phyloP scores from a whole-genome alignment of 257 asterid genomes.

The Orobanche coerulescens region DNA sequence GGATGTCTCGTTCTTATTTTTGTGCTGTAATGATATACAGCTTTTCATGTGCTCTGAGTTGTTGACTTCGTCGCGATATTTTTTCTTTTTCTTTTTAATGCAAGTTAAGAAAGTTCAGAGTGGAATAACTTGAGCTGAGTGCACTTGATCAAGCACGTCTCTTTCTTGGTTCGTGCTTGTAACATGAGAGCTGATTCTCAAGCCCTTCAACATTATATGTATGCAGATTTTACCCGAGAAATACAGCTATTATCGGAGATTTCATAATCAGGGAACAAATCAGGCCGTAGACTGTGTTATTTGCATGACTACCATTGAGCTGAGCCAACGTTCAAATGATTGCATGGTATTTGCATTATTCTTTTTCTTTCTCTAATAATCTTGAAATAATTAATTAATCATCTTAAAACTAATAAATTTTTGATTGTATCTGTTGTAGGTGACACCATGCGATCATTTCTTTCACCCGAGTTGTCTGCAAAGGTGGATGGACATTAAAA shows the following conservation, averaged over 20 bases:
- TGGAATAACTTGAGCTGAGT: too few species aligned
- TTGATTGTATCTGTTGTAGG: slow-evolving; percentile 33
- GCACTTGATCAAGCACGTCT: too few species aligned
- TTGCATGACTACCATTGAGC: slow-evolving; percentile 86
- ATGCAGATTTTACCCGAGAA: slow-evolving; percentile 88
- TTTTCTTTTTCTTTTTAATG: too few species aligned
- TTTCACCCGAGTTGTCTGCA: slow-evolving; percentile 84
- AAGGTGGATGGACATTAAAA: slow-evolving; percentile 98
- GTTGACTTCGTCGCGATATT: too few species aligned
- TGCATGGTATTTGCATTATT: slow-evolving; percentile 62
- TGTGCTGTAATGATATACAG: too few species aligned
- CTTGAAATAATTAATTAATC: background rate
- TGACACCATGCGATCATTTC: slow-evolving; percentile 96
- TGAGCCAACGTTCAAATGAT: slow-evolving; percentile 55
- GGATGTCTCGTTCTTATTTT: too few species aligned
- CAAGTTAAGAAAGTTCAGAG: too few species aligned
- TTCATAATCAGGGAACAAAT: slow-evolving; percentile 51
- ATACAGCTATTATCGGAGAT: slow-evolving; percentile 74
- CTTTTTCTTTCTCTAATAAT: background rate
- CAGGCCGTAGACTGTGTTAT: slow-evolving; percentile 77
- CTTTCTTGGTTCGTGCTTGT: background rate
- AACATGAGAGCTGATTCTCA: slow-evolving; percentile 5
- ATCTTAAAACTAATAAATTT: background rate
- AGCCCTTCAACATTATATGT: background rate
- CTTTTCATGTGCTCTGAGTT: too few species aligned